Percentiles rank a stretch among this genome's conserved stretches.
phyloP scores from a whole-genome alignment of 2,329 filamentous ascomycete species.

The Xylariales sp. region DNA sequence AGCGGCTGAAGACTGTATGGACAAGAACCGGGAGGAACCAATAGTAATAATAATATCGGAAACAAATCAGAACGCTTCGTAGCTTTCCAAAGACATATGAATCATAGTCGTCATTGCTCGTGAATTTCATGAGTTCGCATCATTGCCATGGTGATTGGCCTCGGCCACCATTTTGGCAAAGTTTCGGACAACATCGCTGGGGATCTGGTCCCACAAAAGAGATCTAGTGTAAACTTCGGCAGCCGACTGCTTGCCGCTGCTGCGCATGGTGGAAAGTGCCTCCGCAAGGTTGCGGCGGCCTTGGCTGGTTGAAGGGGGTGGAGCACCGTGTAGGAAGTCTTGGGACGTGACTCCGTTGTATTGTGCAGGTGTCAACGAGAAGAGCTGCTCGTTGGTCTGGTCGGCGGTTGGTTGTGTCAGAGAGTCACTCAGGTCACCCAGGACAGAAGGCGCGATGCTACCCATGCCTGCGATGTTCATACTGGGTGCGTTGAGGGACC shows the following conservation, averaged over 20 bases:
- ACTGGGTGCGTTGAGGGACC: constrained; percentile 35
- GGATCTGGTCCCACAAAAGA: constrained; percentile 91
- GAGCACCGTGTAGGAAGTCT: constrained; percentile 61
- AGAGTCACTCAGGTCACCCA: constrained; percentile 63
- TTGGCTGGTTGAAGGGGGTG: constrained; percentile 52
- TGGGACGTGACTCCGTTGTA: constrained; percentile 81
- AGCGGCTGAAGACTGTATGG: constrained; percentile 21
- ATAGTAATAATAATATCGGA: constrained; percentile 5
- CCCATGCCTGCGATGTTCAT: constrained; percentile 41
- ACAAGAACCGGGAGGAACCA: constrained; percentile 18
- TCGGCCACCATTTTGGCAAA: constrained; percentile 90
- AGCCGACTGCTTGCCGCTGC: constrained; percentile 64
- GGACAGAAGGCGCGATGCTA: constrained; percentile 52
- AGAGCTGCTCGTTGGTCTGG: constrained; percentile 83
- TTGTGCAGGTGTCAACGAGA: constrained; percentile 79
- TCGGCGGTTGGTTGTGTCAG: constrained; percentile 75
- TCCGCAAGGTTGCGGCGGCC: constrained; percentile 74
- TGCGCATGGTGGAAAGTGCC: constrained; percentile 74
- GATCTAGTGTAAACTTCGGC: constrained; percentile 92
- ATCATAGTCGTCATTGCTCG: constrained; percentile 30
- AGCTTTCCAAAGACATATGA: constrained; percentile 13
- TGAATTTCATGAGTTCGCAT: constrained; percentile 36
- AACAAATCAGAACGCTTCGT: constrained; percentile 9
- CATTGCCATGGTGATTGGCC: constrained; percentile 45
- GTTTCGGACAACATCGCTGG: constrained; percentile 83